These are phyloP conservation scores for Prinsepia uniflora DNA, from an alignment of 306 rosid species.

Conservation along the genomic window DNA sequence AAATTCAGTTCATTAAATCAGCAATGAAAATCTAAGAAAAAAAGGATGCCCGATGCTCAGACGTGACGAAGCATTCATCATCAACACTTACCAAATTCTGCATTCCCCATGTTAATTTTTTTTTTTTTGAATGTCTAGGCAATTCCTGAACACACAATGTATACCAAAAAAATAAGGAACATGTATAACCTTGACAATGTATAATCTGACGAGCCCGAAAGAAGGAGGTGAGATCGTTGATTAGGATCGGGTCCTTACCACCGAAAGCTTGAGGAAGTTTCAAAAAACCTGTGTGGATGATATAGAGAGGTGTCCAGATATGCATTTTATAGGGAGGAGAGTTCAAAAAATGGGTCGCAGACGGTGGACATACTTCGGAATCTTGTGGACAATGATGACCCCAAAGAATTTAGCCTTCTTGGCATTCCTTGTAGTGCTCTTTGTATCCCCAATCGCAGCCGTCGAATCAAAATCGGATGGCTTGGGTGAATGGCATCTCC, in stretches of 20 bases:
- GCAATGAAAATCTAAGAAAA: too few species aligned
- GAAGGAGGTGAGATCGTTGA: not conserved
- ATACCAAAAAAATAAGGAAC: too few species aligned
- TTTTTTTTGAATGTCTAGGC: too few species aligned
- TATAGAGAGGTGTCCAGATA: too few species aligned
- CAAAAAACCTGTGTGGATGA: not conserved
- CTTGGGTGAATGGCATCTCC: conserved; percentile 58
- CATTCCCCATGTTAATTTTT: too few species aligned
- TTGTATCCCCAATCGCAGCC: conserved; percentile 13
- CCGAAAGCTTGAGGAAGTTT: conserved; percentile 5
- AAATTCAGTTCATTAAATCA: too few species aligned
- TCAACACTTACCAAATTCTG: too few species aligned
- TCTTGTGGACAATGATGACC: conserved; percentile 9
- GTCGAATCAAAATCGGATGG: conserved; percentile 27
- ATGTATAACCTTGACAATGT: not conserved
- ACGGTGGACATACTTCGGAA: conserved; percentile 32
- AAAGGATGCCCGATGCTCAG: too few species aligned
- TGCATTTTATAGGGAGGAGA: not conserved
- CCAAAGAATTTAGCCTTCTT: not conserved
- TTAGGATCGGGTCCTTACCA: not conserved
- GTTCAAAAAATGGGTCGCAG: not conserved
- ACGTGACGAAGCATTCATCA: too few species aligned
- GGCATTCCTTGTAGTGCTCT: conserved; percentile 1
- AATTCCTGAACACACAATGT: too few species aligned
- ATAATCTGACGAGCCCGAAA: not conserved